These are phyloP conservation scores for Cladophialophora psammophila DNA, from an alignment of 2,329 filamentous ascomycete genomes.

Conservation along the genomic window DNA sequence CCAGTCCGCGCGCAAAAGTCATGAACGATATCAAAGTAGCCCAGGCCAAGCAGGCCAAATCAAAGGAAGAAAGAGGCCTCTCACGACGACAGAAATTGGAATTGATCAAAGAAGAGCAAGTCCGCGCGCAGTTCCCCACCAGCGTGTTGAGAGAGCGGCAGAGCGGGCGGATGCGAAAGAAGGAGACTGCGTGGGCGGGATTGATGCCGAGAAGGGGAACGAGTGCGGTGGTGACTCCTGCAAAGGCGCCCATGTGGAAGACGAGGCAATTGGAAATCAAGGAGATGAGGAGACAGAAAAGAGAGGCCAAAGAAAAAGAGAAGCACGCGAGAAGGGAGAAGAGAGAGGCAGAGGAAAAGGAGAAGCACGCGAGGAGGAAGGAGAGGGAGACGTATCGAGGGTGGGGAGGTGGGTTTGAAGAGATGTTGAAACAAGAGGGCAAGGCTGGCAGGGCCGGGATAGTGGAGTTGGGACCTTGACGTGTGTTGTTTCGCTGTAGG, in stretches of 20 bases:
- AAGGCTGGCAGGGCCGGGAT: constrained; percentile 3
- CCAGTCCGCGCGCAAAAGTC: constrained; percentile 16
- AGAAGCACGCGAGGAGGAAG: neutral
- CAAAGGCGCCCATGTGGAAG: constrained; percentile 10
- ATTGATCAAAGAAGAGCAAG: constrained; percentile 27
- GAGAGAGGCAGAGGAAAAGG: neutral
- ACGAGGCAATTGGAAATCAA: neutral
- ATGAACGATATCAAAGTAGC: constrained; percentile 16
- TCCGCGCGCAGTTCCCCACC: constrained; percentile 29
- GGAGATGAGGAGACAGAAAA: neutral
- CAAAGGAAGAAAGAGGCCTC: constrained; percentile 21
- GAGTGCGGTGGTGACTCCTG: neutral
- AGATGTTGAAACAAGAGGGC: constrained; percentile 10
- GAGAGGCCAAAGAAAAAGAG: neutral
- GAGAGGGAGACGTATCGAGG: constrained; percentile 21
- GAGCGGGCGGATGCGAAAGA: neutral
- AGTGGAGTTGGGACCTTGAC: constrained; percentile 20
- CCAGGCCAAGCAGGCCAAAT: constrained; percentile 12
- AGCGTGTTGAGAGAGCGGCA: constrained; percentile 23
- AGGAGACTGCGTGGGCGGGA: neutral
- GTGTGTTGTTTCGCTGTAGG: too few species aligned
- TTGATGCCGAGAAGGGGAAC: neutral
- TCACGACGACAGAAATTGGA: constrained; percentile 34
- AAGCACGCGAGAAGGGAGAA: constrained; percentile 10
- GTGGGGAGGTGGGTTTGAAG: constrained; percentile 31